Conservation (phyloP, 2,329 filamentous ascomycete genomes). For the Hymenoscyphus fraxineus region DNA sequence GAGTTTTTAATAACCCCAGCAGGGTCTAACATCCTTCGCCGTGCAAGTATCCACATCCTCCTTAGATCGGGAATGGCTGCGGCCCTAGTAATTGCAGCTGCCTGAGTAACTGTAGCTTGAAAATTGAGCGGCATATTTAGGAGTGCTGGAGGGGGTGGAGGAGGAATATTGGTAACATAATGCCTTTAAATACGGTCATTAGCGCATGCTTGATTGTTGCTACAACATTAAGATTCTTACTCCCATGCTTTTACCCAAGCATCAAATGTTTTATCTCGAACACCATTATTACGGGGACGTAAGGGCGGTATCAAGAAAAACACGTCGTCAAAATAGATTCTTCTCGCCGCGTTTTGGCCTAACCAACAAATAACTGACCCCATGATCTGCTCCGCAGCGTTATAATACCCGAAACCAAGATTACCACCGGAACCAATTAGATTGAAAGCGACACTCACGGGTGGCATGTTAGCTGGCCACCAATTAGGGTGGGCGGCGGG, state of each 20-base stretch:
- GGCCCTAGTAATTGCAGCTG: too few species aligned
- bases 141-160: background rate
- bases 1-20: background rate
- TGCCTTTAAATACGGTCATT: background rate
- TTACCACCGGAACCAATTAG: too few species aligned
- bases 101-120: background rate
- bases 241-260: background rate
- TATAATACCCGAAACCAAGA: background rate
- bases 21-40: background rate
- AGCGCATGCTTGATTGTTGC: background rate
- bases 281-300: background rate
- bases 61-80: too few species aligned
- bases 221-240: background rate
- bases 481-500: too few species aligned
- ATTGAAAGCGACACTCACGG: too few species aligned
- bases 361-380: background rate
- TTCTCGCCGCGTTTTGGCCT: background rate
- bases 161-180: background rate
- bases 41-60: background rate
- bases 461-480: too few species aligned
- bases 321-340: background rate
- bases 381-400: background rate
- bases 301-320: background rate
- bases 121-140: background rate
- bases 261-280: background rate